Evolutionary conservation across 2,329 filamentous ascomycete genomes (phyloP).

Genomic region (Falciphora oryzae): DNA sequence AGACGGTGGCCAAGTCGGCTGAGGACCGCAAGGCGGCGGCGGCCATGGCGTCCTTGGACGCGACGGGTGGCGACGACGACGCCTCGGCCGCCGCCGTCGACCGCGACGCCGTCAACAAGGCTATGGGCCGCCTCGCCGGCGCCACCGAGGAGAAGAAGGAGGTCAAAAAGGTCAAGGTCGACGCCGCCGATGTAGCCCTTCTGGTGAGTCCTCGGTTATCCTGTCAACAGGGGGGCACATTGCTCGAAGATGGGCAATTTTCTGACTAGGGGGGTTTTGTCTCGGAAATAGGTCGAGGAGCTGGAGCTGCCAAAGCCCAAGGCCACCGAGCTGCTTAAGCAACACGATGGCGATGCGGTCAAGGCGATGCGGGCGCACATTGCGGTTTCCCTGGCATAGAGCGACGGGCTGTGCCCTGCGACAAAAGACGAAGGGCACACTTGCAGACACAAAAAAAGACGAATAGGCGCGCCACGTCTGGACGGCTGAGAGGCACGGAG

Average conservation of each 20-base stretch:
- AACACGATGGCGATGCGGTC: conserved; percentile 63
- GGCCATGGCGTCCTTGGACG: conserved; percentile 65
- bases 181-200: conserved; percentile 63
- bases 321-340: conserved; percentile 68
- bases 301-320: conserved; percentile 66
- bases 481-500: not conserved
- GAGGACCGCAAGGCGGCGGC: conserved; percentile 74
- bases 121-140: conserved; percentile 55
- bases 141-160: conserved; percentile 32
- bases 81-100: conserved; percentile 53
- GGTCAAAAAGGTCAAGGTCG: conserved; percentile 64
- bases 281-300: conserved; percentile 52
- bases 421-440: not conserved
- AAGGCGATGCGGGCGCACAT: conserved; percentile 60
- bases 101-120: conserved; percentile 63
- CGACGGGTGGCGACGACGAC: conserved; percentile 41
- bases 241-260: not conserved
- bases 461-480: not conserved
- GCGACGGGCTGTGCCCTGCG: not conserved
- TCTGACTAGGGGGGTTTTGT: not conserved
- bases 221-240: not conserved
- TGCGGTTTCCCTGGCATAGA: conserved; percentile 6
- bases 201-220: conserved; percentile 47
- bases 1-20: conserved; percentile 52
- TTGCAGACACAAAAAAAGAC: not conserved